A percentile compares a stretch with the other conserved stretches of the same genome.
Evolutionary conservation across 768 basidiomycete genomes (phyloP).

Genomic region (Amanita thiersii): DNA sequence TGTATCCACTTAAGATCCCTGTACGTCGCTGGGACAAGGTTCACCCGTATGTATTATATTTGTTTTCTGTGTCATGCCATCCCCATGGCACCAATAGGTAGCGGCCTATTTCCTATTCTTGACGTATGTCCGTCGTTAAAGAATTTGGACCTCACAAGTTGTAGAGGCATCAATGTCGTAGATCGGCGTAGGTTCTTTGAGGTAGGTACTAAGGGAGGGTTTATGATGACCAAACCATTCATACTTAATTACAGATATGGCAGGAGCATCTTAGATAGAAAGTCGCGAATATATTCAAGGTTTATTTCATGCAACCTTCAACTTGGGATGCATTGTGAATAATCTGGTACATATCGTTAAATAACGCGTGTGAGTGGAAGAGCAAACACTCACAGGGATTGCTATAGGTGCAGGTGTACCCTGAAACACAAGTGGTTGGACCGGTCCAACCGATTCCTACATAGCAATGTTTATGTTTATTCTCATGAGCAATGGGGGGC

Average conservation of each 20-base stretch:
- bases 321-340: conserved; percentile 35
- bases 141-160: conserved; percentile 59
- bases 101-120: conserved; percentile 47
- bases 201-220: conserved; percentile 20
- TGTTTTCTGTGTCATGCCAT: not conserved
- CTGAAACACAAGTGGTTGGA: conserved; percentile 29
- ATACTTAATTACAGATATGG: conserved; percentile 21
- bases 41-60: conserved; percentile 38
- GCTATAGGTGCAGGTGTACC: conserved; percentile 25
- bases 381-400: conserved; percentile 30
- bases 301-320: conserved; percentile 14
- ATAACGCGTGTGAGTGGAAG: not conserved
- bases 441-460: conserved; percentile 31
- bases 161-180: conserved; percentile 49
- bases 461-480: not conserved
- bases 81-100: conserved; percentile 24
- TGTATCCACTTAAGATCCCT: conserved; percentile 42
- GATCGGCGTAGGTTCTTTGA: conserved; percentile 65
- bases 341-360: conserved; percentile 20
- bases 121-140: conserved; percentile 46
- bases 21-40: conserved; percentile 47
- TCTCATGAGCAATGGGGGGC: not conserved
- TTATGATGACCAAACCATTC: not conserved
- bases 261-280: conserved; percentile 18
- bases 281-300: no score